phyloP scores from a whole-genome alignment of 176 grass and related monocot species.

The Hyparrhenia diplandra region DNA sequence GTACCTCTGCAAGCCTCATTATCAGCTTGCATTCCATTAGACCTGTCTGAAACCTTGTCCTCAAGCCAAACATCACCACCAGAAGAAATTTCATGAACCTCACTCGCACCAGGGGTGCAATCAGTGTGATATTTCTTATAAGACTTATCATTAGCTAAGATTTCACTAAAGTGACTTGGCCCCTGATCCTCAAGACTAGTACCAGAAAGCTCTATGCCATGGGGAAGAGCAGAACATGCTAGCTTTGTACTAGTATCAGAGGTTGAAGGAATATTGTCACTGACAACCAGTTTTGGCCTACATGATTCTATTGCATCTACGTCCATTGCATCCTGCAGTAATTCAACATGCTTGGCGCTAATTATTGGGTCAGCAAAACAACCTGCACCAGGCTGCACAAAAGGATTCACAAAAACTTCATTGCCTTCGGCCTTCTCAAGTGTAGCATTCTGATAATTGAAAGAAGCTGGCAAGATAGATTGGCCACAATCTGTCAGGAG shows the following conservation, averaged over 20 bases:
- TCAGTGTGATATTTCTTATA: not conserved
- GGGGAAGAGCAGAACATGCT: not conserved
- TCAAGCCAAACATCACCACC: conserved; percentile 15
- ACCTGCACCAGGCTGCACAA: conserved; percentile 1
- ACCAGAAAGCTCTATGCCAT: conserved; percentile 14
- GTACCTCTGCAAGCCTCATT: not conserved
- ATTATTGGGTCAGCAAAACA: conserved; percentile 1
- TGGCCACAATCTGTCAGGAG: not conserved
- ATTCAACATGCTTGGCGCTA: not conserved
- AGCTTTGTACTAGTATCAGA: conserved; percentile 19
- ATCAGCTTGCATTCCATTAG: conserved; percentile 16
- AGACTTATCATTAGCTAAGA: not conserved
- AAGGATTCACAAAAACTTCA: not conserved
- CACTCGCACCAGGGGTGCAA: not conserved
- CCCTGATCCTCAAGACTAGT: not conserved
- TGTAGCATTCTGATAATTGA: not conserved
- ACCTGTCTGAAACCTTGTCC: not conserved
- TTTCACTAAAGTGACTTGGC: not conserved
- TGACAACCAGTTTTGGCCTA: not conserved
- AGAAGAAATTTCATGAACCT: conserved; percentile 3
- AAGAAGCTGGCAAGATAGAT: not conserved
- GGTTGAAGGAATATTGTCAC: conserved; percentile 12
- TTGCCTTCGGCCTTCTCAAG: not conserved
- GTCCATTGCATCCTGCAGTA: conserved; percentile 33
- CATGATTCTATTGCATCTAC: conserved; percentile 23